Evolutionary conservation across 78 protist genomes (phyloP).

Genomic region (Cyanophora paradoxa): DNA sequence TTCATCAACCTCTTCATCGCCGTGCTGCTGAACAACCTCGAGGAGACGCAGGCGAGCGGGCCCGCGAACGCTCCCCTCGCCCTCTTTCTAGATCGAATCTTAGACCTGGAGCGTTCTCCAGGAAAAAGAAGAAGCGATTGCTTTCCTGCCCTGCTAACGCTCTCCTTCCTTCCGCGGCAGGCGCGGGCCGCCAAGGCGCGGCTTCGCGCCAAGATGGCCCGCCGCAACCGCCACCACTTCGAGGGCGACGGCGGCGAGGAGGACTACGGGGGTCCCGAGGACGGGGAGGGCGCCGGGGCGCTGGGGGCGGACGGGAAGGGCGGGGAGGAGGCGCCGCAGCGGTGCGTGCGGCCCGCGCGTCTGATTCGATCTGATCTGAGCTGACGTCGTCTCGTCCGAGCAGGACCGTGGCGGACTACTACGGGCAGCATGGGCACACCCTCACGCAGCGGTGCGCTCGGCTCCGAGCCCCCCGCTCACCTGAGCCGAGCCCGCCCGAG

Average conservation of each 20-base stretch:
- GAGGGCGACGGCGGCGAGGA: no score
- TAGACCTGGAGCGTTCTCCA: no score
- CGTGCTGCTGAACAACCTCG: constrained; percentile 16
- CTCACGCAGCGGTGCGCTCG: no score
- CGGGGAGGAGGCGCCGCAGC: neutral
- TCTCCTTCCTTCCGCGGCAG: neutral
- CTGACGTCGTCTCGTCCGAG: no score
- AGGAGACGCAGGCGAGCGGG: no score
- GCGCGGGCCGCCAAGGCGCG: neutral
- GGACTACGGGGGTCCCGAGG: no score
- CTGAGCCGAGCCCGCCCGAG: neutral
- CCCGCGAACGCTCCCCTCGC: no score
- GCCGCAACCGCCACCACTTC: neutral
- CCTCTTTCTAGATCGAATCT: neutral
- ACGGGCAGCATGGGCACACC: neutral
- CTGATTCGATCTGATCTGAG: no score
- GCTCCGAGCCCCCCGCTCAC: neutral
- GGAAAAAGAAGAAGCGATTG: neutral
- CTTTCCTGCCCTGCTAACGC: neutral
- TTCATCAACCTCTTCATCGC: constrained; percentile 26
- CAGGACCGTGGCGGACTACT: neutral
- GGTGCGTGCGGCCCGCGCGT: neutral
- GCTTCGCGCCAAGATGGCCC: neutral
- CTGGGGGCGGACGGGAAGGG: no score
- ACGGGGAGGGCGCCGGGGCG: no score